Evolutionary conservation across 2,329 filamentous ascomycete genomes (phyloP).

Genomic region (Lecanicillium sp.): DNA sequence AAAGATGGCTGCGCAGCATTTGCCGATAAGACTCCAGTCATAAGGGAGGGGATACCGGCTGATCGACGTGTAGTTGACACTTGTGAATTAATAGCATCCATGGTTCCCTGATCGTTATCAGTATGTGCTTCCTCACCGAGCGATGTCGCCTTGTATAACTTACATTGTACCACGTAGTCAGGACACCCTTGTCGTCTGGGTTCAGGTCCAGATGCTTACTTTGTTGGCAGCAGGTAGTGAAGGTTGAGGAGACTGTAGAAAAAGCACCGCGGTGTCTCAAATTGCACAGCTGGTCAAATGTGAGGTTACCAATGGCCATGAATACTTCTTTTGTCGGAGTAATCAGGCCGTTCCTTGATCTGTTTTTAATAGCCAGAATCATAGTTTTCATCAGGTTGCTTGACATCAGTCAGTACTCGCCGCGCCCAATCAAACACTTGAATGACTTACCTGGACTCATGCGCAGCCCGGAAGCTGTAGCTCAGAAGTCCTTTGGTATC

Average conservation of each 20-base stretch:
- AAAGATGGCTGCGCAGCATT: conserved; percentile 54
- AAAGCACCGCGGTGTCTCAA: conserved; percentile 89
- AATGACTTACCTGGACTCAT: conserved; percentile 69
- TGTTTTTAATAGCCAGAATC: conserved; percentile 43
- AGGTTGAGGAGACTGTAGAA: conserved; percentile 84
- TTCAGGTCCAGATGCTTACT: conserved; percentile 36
- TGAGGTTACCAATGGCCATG: conserved; percentile 58
- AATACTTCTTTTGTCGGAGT: conserved; percentile 48
- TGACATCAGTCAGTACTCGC: conserved; percentile 13
- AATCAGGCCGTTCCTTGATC: conserved; percentile 33
- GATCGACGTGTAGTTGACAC: conserved; percentile 81
- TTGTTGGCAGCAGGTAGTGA: conserved; percentile 68
- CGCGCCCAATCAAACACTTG: conserved; percentile 2
- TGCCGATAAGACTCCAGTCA: conserved; percentile 71
- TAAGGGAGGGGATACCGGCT: conserved; percentile 80
- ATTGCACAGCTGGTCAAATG: conserved; percentile 74
- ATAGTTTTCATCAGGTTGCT: conserved; percentile 66
- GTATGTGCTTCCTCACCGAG: conserved; percentile 12
- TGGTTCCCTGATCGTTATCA: conserved; percentile 41
- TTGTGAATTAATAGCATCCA: conserved; percentile 65
- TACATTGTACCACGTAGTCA: conserved; percentile 65
- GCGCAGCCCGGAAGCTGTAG: conserved; percentile 91
- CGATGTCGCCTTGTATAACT: conserved; percentile 10
- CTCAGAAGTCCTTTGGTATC: conserved; percentile 86
- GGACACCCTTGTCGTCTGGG: conserved; percentile 32